phyloP scores from a whole-genome alignment of 192 early-diverging fungal genomes.

The Rhizophlyctis rosea region DNA sequence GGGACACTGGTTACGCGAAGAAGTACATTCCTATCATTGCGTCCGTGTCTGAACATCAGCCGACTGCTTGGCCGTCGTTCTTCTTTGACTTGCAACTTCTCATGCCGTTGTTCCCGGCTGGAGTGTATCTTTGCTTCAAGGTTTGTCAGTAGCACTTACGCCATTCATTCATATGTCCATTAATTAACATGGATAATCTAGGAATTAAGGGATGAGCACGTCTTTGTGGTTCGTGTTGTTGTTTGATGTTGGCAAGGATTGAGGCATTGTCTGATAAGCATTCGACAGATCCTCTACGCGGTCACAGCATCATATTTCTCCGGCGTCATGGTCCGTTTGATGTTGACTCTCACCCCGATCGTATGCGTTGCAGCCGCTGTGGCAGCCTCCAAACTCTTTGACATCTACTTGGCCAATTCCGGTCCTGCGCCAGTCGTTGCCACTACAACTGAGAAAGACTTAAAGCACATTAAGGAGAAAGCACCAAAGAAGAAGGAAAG shows the following conservation, averaged over 20 bases:
- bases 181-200: conserved; percentile 22
- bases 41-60: conserved; percentile 99
- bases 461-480: conserved; percentile 29
- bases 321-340: conserved; percentile 99
- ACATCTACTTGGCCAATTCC: conserved; percentile 70
- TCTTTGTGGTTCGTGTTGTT: conserved; percentile 67
- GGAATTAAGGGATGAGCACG: conserved; percentile 91
- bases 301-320: conserved; percentile 99
- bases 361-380: conserved; percentile 94
- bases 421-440: conserved; percentile 17
- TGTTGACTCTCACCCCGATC: conserved; percentile 96
- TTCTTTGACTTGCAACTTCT: conserved; percentile 98
- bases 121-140: conserved; percentile 94
- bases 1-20: conserved; percentile 99
- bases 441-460: conserved; percentile 18
- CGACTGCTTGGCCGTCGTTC: conserved; percentile 98
- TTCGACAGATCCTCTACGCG: conserved; percentile 78
- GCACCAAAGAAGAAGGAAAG: conserved; percentile 19
- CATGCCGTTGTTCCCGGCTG: conserved; percentile 95
- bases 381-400: conserved; percentile 81
- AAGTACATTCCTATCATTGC: conserved; percentile 99
- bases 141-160: conserved; percentile 5
- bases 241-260: not conserved
- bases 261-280: not conserved
- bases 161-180: not conserved